Evolutionary conservation across 2,329 filamentous ascomycete species (phyloP).

Genomic region (Annulohypoxylon truncatum): DNA sequence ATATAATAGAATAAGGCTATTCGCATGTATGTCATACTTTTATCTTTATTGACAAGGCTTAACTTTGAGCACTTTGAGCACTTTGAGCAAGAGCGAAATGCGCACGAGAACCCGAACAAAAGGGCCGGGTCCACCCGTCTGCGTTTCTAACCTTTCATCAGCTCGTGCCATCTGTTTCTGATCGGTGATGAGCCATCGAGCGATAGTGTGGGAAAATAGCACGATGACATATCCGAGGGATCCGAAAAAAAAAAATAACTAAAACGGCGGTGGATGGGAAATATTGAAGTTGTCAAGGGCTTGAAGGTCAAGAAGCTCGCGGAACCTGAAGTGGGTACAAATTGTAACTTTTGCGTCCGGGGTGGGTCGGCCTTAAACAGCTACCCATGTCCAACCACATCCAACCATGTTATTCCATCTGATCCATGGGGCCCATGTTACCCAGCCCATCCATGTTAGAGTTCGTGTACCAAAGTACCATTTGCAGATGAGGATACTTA

Average conservation of each 20-base stretch:
- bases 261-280: conserved; percentile 32
- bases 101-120: conserved; percentile 8
- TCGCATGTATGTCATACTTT: background rate
- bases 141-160: conserved; percentile 19
- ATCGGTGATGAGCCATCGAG: conserved; percentile 21
- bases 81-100: background rate
- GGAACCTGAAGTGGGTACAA: conserved; percentile 19
- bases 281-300: conserved; percentile 34
- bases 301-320: conserved; percentile 18
- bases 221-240: conserved; percentile 38
- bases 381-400: conserved; percentile 11
- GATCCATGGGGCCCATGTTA: background rate
- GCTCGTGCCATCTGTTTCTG: conserved; percentile 36
- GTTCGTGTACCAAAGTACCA: conserved; percentile 3
- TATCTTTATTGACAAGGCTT: conserved; percentile 1
- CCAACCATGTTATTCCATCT: background rate
- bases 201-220: conserved; percentile 38
- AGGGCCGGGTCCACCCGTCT: conserved; percentile 28
- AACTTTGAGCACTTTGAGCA: conserved; percentile 4
- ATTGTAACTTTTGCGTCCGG: conserved; percentile 8
- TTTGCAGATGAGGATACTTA: conserved; percentile 14
- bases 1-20: conserved; percentile 1
- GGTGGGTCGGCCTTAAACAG: conserved; percentile 2
- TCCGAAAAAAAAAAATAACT: conserved; percentile 29
- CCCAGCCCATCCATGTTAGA: background rate